A percentile compares a stretch with the other conserved stretches of the same genome.
These are phyloP conservation scores for Dunaliella primolecta DNA, from an alignment of 139 green algal genomes.

Conservation along the genomic window DNA sequence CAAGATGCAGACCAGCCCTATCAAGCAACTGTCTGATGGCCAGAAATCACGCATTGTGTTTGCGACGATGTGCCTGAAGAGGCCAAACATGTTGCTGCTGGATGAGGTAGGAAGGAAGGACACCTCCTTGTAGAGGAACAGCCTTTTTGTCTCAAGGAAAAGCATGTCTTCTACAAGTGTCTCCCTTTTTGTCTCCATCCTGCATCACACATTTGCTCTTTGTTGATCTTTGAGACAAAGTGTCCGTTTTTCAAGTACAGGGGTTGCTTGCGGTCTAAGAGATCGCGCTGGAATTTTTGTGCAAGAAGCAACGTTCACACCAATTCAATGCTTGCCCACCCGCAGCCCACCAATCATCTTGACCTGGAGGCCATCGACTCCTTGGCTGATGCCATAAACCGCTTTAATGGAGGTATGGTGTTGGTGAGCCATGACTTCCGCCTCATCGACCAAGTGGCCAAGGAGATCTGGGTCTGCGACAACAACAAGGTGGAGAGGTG, in stretches of 20 bases:
- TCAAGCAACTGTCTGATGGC: slow-evolving; percentile 83
- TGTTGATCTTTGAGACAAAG: too few relatives aligned
- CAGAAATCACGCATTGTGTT: slow-evolving; percentile 92
- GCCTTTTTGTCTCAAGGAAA: too few relatives aligned
- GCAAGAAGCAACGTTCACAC: too few relatives aligned
- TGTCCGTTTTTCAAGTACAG: too few relatives aligned
- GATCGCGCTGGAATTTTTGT: too few relatives aligned
- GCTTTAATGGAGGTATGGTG: slow-evolving; percentile 81
- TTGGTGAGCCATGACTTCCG: slow-evolving; percentile 91
- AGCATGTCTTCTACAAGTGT: background rate
- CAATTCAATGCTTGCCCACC: too few relatives aligned
- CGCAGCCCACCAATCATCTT: slow-evolving; percentile 82
- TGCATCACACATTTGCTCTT: too few relatives aligned
- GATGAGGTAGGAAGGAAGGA: slow-evolving; percentile 50
- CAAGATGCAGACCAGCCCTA: slow-evolving; percentile 63
- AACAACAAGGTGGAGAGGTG: slow-evolving; percentile 64
- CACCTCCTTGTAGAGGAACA: too few relatives aligned
- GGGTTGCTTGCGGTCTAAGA: too few relatives aligned
- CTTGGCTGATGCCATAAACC: slow-evolving; percentile 86
- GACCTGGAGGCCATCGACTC: slow-evolving; percentile 96
- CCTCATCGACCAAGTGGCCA: slow-evolving; percentile 80
- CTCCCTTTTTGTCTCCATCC: too few relatives aligned
- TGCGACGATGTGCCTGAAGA: slow-evolving; percentile 75
- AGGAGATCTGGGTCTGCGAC: slow-evolving; percentile 79
- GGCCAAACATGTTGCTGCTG: slow-evolving; percentile 90